A percentile compares a stretch with the other conserved stretches of the same genome.
phyloP scores from a whole-genome alignment of 805 yeast species.

The Candida insectorum region DNA sequence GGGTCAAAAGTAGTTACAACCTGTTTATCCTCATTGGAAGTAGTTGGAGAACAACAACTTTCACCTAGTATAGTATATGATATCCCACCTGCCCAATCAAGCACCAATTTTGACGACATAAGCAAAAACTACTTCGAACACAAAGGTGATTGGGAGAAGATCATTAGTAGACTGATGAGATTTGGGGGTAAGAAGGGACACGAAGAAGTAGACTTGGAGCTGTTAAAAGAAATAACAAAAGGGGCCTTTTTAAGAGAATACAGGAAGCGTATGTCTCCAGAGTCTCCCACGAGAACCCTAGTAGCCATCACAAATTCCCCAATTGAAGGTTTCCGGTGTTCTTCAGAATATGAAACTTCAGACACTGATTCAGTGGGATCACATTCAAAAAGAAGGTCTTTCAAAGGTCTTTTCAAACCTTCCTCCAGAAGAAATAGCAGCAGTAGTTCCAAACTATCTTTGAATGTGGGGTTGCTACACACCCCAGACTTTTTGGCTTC shows the following conservation, averaged over 20 bases:
- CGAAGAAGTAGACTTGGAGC: conserved; percentile 28
- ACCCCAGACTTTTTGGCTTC: too few species aligned
- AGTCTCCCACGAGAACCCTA: conserved; percentile 4
- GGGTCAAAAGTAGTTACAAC: conserved; percentile 2
- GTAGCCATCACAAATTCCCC: conserved; percentile 7
- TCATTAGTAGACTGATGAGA: conserved; percentile 39
- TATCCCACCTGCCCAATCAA: conserved; percentile 23
- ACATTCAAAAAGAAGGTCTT: too few species aligned
- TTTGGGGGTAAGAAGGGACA: conserved; percentile 32
- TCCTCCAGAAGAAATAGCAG: too few species aligned
- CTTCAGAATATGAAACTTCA: too few species aligned
- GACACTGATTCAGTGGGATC: too few species aligned
- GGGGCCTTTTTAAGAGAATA: conserved; percentile 4
- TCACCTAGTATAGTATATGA: conserved; percentile 22
- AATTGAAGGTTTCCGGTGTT: too few species aligned
- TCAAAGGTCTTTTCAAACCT: too few species aligned
- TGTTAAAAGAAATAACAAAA: conserved; percentile 27
- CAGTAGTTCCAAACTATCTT: too few species aligned
- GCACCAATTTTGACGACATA: conserved; percentile 19
- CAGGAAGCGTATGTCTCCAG: conserved; percentile 6
- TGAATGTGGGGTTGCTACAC: too few species aligned
- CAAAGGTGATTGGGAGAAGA: conserved; percentile 47
- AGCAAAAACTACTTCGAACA: conserved; percentile 31
- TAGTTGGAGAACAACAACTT: not conserved
- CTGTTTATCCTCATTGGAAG: conserved; percentile 1